Evolutionary conservation across 2,329 filamentous ascomycete genomes (phyloP).

Genomic region (Calonectria pseudoturangicola): DNA sequence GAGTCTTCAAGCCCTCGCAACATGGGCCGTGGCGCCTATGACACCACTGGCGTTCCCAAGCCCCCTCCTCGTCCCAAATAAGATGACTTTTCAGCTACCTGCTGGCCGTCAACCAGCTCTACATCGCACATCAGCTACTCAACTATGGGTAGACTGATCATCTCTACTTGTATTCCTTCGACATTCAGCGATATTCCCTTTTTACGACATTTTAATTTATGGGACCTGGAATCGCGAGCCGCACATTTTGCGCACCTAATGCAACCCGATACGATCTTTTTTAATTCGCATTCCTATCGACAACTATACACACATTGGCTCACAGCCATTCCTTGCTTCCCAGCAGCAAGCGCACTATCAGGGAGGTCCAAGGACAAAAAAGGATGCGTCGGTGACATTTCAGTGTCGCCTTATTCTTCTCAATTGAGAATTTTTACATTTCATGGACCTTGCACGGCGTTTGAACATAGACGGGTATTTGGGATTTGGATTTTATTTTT

Average conservation of each 20-base stretch:
- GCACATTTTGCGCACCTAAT: slow-evolving; percentile 53
- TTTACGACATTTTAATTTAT: slow-evolving; percentile 53
- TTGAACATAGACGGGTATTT: slow-evolving; percentile 58
- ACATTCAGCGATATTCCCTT: slow-evolving; percentile 47
- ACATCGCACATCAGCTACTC: slow-evolving; percentile 37
- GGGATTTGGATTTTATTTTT: slow-evolving; percentile 44
- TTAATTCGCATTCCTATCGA: slow-evolving; percentile 61
- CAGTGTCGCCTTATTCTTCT: slow-evolving; percentile 42
- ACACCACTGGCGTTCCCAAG: slow-evolving; percentile 70
- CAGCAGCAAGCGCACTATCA: slow-evolving; percentile 59
- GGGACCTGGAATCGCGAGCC: slow-evolving; percentile 46
- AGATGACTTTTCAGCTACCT: slow-evolving; percentile 46
- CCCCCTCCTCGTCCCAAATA: slow-evolving; percentile 66
- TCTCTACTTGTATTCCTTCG: slow-evolving; percentile 47
- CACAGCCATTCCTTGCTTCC: slow-evolving; percentile 62
- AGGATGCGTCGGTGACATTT: slow-evolving; percentile 42
- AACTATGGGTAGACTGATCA: slow-evolving; percentile 19
- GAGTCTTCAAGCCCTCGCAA: slow-evolving; percentile 61
- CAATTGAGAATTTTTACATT: slow-evolving; percentile 39
- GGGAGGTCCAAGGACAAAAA: slow-evolving; percentile 46
- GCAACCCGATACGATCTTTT: slow-evolving; percentile 56
- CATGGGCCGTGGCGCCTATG: slow-evolving; percentile 72
- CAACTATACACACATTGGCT: slow-evolving; percentile 60
- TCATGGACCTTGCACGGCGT: slow-evolving; percentile 56
- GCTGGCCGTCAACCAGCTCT: slow-evolving; percentile 47